Percentiles rank a stretch among this genome's conserved stretches.
These are phyloP conservation scores for Lindgomyces ingoldianus DNA, from an alignment of 495 filamentous ascomycete genomes.

Conservation along the genomic window DNA sequence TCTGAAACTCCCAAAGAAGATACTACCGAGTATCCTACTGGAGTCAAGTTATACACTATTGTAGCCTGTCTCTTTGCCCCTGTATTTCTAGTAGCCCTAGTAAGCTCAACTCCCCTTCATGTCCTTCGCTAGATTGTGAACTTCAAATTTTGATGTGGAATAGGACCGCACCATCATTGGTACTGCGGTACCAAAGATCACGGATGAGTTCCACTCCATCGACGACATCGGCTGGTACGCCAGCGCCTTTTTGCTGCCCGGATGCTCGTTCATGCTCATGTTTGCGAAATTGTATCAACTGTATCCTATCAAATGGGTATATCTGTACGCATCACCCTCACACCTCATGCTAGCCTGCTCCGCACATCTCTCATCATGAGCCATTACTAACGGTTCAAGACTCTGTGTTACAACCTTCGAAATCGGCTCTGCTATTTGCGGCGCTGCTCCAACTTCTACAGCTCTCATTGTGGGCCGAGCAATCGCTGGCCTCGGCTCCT, in stretches of 20 bases:
- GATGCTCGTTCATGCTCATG: constrained; percentile 65
- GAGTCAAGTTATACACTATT: background rate
- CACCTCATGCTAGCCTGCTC: constrained; percentile 67
- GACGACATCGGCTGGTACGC: constrained; percentile 81
- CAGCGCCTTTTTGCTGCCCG: constrained; percentile 68
- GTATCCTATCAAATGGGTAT: constrained; percentile 61
- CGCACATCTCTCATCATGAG: constrained; percentile 71
- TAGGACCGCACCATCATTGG: constrained; percentile 29
- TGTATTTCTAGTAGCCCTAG: background rate
- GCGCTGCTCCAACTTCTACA: constrained; percentile 8
- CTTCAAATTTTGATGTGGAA: background rate
- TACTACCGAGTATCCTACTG: background rate
- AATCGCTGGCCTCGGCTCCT: constrained; percentile 30
- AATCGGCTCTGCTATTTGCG: constrained; percentile 72
- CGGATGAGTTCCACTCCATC: constrained; percentile 71
- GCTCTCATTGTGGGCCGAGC: constrained; percentile 36
- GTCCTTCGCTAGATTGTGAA: background rate
- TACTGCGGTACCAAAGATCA: constrained; percentile 77
- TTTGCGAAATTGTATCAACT: constrained; percentile 79
- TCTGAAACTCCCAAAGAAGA: too few relatives aligned
- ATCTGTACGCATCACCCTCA: background rate
- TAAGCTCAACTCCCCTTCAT: too few relatives aligned
- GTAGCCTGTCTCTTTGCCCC: background rate
- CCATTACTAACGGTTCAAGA: constrained; percentile 66
- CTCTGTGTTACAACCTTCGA: constrained; percentile 75